These are phyloP conservation scores for Marchantia polymorpha DNA, from an alignment of 225 moss, liverwort and hornwort genomes.

Conservation along the genomic window DNA sequence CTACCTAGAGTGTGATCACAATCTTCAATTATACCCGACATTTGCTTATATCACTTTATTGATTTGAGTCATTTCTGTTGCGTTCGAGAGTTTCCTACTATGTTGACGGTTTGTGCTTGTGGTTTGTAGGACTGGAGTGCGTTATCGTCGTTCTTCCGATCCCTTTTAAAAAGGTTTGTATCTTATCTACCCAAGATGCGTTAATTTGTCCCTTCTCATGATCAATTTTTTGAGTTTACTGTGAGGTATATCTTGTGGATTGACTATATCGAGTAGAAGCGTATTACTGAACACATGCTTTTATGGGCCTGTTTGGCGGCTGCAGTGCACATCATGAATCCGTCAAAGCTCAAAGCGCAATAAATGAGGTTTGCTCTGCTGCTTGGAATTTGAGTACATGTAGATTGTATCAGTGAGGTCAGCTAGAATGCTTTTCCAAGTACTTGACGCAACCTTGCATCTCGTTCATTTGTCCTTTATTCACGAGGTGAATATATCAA, in stretches of 20 bases:
- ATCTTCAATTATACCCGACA: not conserved
- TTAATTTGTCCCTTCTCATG: not conserved
- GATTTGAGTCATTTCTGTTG: not conserved
- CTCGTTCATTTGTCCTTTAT: not conserved
- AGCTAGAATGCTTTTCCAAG: not conserved
- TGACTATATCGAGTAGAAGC: not conserved
- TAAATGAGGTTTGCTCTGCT: slow-evolving; percentile 72
- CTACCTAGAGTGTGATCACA: not conserved
- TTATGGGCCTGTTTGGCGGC: slow-evolving; percentile 2
- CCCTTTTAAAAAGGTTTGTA: slow-evolving; percentile 75
- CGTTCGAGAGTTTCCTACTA: not conserved
- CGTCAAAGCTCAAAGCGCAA: slow-evolving; percentile 95
- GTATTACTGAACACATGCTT: not conserved
- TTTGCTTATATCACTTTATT: not conserved
- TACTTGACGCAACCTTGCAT: not conserved
- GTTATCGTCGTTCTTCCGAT: slow-evolving; percentile 70
- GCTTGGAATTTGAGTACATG: not conserved
- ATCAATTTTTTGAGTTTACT: not conserved
- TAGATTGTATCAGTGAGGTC: not conserved
- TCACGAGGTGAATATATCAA: not conserved
- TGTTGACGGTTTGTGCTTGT: not conserved
- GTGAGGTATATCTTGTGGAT: not conserved
- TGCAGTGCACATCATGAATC: slow-evolving; percentile 95
- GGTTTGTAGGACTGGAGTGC: slow-evolving; percentile 69
- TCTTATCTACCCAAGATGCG: not conserved